Conservation (phyloP, 495 filamentous ascomycete genomes). For the Filosporella fistucella region DNA sequence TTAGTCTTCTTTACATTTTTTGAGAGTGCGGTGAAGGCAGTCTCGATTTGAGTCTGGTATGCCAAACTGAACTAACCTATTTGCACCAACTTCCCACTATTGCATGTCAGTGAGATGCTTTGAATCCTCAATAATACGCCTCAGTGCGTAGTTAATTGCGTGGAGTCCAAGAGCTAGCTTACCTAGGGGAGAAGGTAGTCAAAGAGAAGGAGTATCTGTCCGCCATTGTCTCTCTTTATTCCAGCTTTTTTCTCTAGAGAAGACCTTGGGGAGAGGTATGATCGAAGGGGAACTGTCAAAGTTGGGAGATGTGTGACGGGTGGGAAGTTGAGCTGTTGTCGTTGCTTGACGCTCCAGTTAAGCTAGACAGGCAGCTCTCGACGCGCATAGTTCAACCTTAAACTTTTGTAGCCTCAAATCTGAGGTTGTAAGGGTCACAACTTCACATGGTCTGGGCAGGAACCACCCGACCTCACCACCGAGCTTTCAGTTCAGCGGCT, state of each 20-base stretch:
- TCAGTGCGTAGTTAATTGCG: neutral
- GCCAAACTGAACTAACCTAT: slow-evolving; percentile 51
- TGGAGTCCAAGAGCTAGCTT: slow-evolving; percentile 36
- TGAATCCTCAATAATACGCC: slow-evolving; percentile 1
- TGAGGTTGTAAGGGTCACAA: no score
- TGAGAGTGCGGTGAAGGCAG: neutral
- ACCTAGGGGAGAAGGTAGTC: slow-evolving; percentile 99
- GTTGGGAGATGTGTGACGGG: slow-evolving; percentile 11
- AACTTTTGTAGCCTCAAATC: no score
- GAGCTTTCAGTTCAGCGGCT: no score
- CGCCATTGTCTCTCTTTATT: slow-evolving; percentile 59
- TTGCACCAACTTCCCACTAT: slow-evolving; percentile 88
- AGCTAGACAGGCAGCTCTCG: no score
- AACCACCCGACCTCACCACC: no score
- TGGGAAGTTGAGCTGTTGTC: slow-evolving; percentile 20
- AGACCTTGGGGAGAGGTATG: no score
- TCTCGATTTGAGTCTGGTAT: slow-evolving; percentile 2
- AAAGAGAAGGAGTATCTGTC: slow-evolving; percentile 99
- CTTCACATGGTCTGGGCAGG: no score
- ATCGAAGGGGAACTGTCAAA: neutral
- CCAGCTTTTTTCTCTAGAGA: no score
- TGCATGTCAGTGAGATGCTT: slow-evolving; percentile 39
- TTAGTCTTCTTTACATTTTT: slow-evolving; percentile 4
- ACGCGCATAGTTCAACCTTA: no score
- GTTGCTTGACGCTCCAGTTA: neutral